Evolutionary conservation across 495 filamentous ascomycete species (phyloP).

Genomic region (Letharia lupina): DNA sequence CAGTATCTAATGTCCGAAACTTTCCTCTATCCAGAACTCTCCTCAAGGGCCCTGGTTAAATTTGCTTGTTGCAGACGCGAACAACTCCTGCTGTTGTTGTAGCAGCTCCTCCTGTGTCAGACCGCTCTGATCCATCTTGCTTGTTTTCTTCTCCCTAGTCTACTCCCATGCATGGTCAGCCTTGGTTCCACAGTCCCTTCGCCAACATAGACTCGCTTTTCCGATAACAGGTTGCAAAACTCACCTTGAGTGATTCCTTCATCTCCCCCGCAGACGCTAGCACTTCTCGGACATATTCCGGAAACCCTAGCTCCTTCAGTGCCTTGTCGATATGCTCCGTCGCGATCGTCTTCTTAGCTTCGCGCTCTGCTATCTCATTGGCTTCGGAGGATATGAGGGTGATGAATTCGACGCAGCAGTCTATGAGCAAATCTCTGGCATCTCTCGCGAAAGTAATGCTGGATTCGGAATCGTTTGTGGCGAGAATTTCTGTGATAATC

Average conservation of each 20-base stretch:
- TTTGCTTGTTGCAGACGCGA: conserved; percentile 70
- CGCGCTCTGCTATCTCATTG: conserved; percentile 96
- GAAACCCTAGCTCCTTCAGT: conserved; percentile 79
- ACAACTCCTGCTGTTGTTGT: conserved; percentile 82
- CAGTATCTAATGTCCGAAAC: background rate
- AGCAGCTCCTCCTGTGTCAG: conserved; percentile 82
- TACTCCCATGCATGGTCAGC: conserved; percentile 31
- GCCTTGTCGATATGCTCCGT: conserved; percentile 94
- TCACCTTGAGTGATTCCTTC: conserved; percentile 84
- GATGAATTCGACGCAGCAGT: conserved; percentile 99
- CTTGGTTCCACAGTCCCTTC: background rate
- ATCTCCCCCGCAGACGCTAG: conserved; percentile 82
- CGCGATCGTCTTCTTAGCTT: conserved; percentile 97
- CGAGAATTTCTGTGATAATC: conserved; percentile 90
- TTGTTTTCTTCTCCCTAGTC: conserved; percentile 93
- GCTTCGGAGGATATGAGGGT: conserved; percentile 94
- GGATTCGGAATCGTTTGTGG: conserved; percentile 40
- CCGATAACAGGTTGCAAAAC: conserved; percentile 18
- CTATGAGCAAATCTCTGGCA: conserved; percentile 88
- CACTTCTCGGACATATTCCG: conserved; percentile 80
- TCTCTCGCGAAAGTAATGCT: conserved; percentile 82
- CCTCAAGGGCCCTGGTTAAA: conserved; percentile 46
- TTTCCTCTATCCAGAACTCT: background rate
- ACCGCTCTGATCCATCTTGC: conserved; percentile 91
- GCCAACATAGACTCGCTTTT: background rate